Evolutionary conservation across 2,329 filamentous ascomycete species (phyloP).

Genomic region (Cadophora sp.): DNA sequence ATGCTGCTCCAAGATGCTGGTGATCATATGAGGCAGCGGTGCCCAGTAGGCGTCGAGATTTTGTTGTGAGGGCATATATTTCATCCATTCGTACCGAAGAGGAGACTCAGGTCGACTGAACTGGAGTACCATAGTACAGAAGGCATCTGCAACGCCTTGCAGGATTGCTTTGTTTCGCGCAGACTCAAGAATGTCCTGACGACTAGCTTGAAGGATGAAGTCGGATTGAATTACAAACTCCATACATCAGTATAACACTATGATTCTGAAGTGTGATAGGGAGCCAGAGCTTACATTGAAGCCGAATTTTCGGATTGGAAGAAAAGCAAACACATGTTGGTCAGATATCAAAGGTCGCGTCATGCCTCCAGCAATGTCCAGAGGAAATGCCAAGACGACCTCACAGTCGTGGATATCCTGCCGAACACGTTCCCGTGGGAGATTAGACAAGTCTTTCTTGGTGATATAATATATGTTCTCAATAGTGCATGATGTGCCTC

Average conservation of each 20-base stretch:
- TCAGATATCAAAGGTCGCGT: conserved; percentile 21
- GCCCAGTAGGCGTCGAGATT: background rate
- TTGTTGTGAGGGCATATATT: conserved; percentile 24
- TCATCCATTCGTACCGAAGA: conserved; percentile 29
- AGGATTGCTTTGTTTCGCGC: conserved; percentile 29
- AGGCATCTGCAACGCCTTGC: conserved; percentile 13
- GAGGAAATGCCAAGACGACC: conserved; percentile 38
- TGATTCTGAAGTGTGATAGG: background rate
- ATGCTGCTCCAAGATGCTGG: background rate
- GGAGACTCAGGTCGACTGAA: conserved; percentile 20
- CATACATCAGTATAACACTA: background rate
- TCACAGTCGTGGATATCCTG: background rate
- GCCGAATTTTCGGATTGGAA: conserved; percentile 32
- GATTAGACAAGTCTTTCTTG: background rate
- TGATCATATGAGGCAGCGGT: background rate
- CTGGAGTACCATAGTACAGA: conserved; percentile 25
- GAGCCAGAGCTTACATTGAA: conserved; percentile 32
- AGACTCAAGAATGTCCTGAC: conserved; percentile 29
- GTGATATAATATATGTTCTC: background rate
- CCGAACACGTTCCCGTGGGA: background rate
- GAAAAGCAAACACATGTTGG: conserved; percentile 33
- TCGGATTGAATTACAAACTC: conserved; percentile 34
- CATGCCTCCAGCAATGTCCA: no score
- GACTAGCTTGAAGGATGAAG: conserved; percentile 32
- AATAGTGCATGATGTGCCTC: background rate